Conservation (phyloP, 805 yeast species). For the Candida stauntonica region DNA sequence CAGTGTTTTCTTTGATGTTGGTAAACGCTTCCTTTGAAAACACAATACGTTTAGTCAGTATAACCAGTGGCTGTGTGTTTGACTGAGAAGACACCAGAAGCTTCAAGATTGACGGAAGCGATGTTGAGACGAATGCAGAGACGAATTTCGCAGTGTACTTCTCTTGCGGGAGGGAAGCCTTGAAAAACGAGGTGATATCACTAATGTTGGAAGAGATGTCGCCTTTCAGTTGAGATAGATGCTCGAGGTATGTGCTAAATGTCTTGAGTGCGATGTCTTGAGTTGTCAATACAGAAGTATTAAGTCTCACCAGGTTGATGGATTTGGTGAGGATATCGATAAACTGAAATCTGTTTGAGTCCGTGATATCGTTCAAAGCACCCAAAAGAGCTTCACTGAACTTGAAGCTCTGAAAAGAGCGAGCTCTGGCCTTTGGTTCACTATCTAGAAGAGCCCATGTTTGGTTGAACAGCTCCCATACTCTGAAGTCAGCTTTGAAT, state of each 20-base stretch:
- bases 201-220: conserved; percentile 1
- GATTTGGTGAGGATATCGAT: conserved; percentile 11
- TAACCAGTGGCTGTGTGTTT: conserved; percentile 6
- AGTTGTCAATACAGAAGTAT: conserved; percentile 9
- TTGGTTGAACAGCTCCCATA: conserved; percentile 49
- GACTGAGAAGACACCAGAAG: not conserved
- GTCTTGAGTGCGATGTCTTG: conserved; percentile 18
- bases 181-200: conserved; percentile 17
- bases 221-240: not conserved
- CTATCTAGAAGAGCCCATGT: conserved; percentile 34
- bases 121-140: conserved; percentile 15
- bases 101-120: conserved; percentile 17
- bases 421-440: conserved; percentile 34
- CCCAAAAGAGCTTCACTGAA: conserved; percentile 34
- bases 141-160: conserved; percentile 20
- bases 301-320: conserved; percentile 15
- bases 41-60: conserved; percentile 26
- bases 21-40: conserved; percentile 25
- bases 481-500: conserved; percentile 38
- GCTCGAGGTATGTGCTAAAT: conserved; percentile 15
- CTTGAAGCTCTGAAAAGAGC: conserved; percentile 38
- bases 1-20: conserved; percentile 29
- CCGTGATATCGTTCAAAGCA: conserved; percentile 20
- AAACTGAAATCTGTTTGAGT: not conserved
- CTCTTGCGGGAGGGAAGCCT: conserved; percentile 9